Base-by-base conservation (phyloP, 768 basidiomycete species). In the Royoungia palumana region DNA sequence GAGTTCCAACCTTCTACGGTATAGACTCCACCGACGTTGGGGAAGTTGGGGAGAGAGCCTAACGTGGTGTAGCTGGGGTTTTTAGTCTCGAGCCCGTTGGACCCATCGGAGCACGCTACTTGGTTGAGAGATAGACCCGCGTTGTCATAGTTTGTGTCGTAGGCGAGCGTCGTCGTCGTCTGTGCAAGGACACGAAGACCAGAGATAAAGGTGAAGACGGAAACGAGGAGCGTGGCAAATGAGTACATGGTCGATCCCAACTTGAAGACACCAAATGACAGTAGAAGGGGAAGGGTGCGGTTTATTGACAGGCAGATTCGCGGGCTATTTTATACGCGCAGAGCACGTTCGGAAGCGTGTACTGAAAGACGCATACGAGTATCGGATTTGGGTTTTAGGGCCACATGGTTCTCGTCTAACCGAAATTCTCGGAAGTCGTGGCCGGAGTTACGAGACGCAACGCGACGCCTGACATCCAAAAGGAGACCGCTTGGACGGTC, bases 81-180 rank as follows among this genome's bases (percentile, higher is more conserved):
- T 44, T 66, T 68, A 28, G 52, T 56, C 51, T 63, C 45, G 9
- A 75, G 59, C 20, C 75, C 74, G 49, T 74, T 61, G 11, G 52
- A 0, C 1, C 73, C 74, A 42, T 65, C 50, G 12, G 75, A 75
- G 55, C 74, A 75, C 4, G 72, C 64, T 14, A 74, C 66, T 0
- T 46, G 41, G 45, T 38, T 11, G 40, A 74, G 65, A 35, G 65
- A 56, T 41, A 61, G 60, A 41, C 1, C 1, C 5, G 25, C 24
- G 40, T 67, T 57, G 54, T 71, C 74, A 49, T 75, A 75, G 8
- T 47, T 62, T 20, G 32, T 36, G 60, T 76, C 75, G 36, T 64
- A 75, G 9, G 72, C 57, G 39, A 75, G 67, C 6, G 67, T 63
- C 35, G 48, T 27, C 27, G 43, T 5, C 4, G 51, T 51, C 52